A percentile compares a stretch with the other conserved stretches of the same genome.
These are phyloP conservation scores for Penicillium canariense DNA, from an alignment of 495 filamentous ascomycete genomes.

Conservation along the genomic window DNA sequence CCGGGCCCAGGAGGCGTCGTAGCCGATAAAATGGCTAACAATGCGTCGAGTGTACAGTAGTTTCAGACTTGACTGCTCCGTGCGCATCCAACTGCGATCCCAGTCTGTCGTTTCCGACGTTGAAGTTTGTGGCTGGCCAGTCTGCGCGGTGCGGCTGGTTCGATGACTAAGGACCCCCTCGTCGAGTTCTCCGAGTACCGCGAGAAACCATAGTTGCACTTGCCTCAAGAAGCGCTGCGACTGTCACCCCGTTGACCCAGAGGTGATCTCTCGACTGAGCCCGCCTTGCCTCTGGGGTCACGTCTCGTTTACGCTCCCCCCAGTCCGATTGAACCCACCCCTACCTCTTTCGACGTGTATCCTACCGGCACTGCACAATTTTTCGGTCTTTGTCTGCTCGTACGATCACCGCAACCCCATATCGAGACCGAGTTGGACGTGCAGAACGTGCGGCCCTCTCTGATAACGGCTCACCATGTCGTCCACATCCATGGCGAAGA, in stretches of 20 bases:
- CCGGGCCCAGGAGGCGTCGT: no score
- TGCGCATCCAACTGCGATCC: not conserved
- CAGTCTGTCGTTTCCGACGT: not conserved
- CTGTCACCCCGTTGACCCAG: constrained; percentile 13
- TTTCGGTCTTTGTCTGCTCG: constrained; percentile 17
- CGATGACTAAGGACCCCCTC: constrained; percentile 31
- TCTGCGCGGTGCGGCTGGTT: constrained; percentile 16
- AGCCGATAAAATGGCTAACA: no score
- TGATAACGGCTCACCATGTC: constrained; percentile 32
- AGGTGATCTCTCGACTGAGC: constrained; percentile 19
- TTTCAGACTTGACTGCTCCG: not conserved
- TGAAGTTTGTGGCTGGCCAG: constrained; percentile 5
- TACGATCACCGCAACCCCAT: constrained; percentile 7
- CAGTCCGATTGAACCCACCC: constrained; percentile 21
- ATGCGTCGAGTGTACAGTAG: not conserved
- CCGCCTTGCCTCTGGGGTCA: constrained; percentile 22
- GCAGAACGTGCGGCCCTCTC: not conserved
- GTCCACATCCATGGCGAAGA: constrained; percentile 45
- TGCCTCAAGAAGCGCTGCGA: constrained; percentile 10
- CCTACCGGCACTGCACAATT: constrained; percentile 20
- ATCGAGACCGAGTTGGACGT: constrained; percentile 1
- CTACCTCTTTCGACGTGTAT: constrained; percentile 9
- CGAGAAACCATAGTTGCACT: constrained; percentile 16
- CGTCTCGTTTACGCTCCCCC: not conserved
- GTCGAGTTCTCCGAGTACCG: constrained; percentile 36